phyloP scores from a whole-genome alignment of 2,329 filamentous ascomycete genomes.

The Lachnellula suecica region DNA sequence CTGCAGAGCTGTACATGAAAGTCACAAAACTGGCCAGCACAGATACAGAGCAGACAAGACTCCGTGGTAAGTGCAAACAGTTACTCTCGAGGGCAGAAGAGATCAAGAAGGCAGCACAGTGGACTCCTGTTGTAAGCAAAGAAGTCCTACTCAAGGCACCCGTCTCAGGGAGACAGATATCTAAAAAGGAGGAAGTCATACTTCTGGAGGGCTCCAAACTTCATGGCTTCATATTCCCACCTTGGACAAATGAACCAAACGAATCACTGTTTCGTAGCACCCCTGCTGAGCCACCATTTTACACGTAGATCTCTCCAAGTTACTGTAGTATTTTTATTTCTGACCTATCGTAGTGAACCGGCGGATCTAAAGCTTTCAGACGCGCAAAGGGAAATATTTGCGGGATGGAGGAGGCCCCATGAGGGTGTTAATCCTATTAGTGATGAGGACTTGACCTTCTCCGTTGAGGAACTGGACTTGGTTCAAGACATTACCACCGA shows the following conservation, averaged over 20 bases:
- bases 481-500: conserved; percentile 96
- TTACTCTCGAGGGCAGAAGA: conserved; percentile 71
- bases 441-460: conserved; percentile 53
- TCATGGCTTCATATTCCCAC: conserved; percentile 80
- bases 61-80: conserved; percentile 67
- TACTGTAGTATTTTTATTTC: conserved; percentile 9
- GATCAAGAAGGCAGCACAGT: conserved; percentile 56
- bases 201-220: conserved; percentile 75
- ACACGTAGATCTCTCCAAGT: conserved; percentile 53
- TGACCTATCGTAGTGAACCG: conserved; percentile 57
- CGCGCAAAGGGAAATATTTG: conserved; percentile 73
- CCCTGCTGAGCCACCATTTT: conserved; percentile 49
- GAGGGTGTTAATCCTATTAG: conserved; percentile 54
- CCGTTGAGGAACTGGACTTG: conserved; percentile 67
- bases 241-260: conserved; percentile 69
- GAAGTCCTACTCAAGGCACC: conserved; percentile 34
- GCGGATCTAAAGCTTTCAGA: conserved; percentile 70
- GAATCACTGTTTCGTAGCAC: conserved; percentile 59
- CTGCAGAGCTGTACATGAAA: conserved; percentile 79
- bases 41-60: conserved; percentile 61
- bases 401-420: conserved; percentile 75
- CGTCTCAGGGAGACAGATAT: conserved; percentile 56
- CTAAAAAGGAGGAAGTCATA: conserved; percentile 73
- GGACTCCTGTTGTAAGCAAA: conserved; percentile 15
- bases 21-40: conserved; percentile 63